Conservation (phyloP, 169 alveolate genomes). For the Plasmodium billcollinsi region DNA sequence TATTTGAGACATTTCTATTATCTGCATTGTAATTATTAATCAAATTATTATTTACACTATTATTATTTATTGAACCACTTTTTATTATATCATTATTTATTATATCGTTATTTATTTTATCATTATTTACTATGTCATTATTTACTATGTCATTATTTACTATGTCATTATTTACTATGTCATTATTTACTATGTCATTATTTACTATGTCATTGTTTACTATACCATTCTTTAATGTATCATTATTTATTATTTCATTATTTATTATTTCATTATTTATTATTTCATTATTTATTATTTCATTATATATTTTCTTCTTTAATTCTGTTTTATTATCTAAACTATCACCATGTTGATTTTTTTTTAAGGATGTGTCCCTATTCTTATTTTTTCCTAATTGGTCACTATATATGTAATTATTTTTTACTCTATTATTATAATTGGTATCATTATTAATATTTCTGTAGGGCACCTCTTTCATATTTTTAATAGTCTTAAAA, state of each 20-base stretch:
- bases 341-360: background rate
- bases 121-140: background rate
- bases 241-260: background rate
- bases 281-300: background rate
- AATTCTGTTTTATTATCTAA: background rate
- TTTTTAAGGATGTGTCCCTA: no score
- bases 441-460: conserved; percentile 3
- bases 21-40: no score
- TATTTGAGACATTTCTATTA: no score
- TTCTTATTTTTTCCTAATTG: no score
- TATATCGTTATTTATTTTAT: background rate
- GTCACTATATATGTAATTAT: background rate
- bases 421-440: background rate
- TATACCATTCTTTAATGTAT: no score
- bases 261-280: background rate
- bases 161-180: background rate
- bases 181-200: background rate
- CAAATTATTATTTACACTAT: no score
- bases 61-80: background rate
- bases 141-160: no score
- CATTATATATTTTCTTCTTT: background rate
- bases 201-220: no score
- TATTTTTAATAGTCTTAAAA: no score
- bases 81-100: background rate
- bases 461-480: background rate